Percentiles rank a stretch among this genome's conserved stretches.
Evolutionary conservation across 495 filamentous ascomycete genomes (phyloP).

Genomic region (Hypoxylon cercidicola): DNA sequence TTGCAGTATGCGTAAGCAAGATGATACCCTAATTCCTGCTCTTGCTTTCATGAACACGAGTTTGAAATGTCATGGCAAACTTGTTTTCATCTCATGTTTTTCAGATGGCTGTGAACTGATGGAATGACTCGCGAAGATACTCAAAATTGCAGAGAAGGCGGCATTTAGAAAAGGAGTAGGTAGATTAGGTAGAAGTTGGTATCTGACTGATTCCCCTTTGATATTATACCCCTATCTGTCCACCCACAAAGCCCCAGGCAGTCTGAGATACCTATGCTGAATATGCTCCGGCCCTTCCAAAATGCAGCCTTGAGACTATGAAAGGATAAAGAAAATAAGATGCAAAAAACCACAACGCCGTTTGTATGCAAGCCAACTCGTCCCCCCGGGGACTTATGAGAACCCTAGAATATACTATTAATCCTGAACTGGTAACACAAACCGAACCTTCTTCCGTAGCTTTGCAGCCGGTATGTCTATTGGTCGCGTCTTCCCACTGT

Average conservation of each 20-base stretch:
- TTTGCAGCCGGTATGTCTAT: constrained; percentile 59
- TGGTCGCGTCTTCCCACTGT: constrained; percentile 40
- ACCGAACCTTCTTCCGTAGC: constrained; percentile 61
- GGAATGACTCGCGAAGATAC: background rate
- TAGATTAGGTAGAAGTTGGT: constrained; percentile 4
- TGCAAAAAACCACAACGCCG: constrained; percentile 29
- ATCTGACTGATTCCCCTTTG: constrained; percentile 4
- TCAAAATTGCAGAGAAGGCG: background rate
- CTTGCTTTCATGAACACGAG: background rate
- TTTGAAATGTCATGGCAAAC: background rate
- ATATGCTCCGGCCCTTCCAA: constrained; percentile 20
- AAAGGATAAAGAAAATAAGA: constrained; percentile 21
- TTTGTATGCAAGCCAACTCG: constrained; percentile 29
- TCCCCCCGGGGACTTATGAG: constrained; percentile 17
- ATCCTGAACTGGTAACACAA: constrained; percentile 56
- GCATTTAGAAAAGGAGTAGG: background rate
- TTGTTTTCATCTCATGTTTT: background rate
- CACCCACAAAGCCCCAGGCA: constrained; percentile 12
- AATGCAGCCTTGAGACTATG: constrained; percentile 20
- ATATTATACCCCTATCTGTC: constrained; percentile 18
- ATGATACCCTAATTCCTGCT: constrained; percentile 5
- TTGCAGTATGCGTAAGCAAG: constrained; percentile 37
- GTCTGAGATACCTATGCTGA: constrained; percentile 11
- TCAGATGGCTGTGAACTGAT: background rate
- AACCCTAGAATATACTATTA: constrained; percentile 28